Percentiles rank a stretch among this genome's conserved stretches.
Evolutionary conservation across 768 basidiomycete species (phyloP).

Genomic region (Phylloporus scabripes): DNA sequence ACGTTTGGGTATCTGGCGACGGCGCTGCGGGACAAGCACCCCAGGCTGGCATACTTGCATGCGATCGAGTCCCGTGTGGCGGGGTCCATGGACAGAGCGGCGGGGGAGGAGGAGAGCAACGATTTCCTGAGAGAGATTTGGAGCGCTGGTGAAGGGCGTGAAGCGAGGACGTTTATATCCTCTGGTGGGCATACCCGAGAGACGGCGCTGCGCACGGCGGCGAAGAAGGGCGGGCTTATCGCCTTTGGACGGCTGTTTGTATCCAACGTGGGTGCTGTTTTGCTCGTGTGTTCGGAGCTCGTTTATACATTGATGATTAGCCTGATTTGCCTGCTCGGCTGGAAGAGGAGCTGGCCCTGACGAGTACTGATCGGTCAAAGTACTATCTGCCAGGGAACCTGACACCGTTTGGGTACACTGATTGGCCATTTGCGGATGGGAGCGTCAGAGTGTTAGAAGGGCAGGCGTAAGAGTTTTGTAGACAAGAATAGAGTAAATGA

Average conservation of each 20-base stretch:
- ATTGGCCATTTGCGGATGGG: neutral
- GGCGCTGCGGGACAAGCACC: constrained; percentile 14
- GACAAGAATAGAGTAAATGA: no score
- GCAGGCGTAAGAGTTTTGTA: no score
- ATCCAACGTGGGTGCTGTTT: no score
- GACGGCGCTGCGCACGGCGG: no score
- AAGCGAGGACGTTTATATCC: neutral
- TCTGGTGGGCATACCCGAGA: no score
- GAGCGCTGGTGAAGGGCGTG: neutral
- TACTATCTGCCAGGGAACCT: neutral
- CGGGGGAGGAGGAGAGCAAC: constrained; percentile 15
- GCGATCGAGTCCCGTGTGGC: constrained; percentile 29
- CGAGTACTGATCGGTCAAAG: neutral
- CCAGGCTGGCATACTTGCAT: constrained; percentile 34
- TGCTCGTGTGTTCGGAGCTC: no score
- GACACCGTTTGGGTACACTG: neutral
- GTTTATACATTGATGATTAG: no score
- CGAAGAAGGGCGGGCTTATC: no score
- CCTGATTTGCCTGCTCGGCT: neutral
- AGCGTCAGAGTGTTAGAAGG: no score
- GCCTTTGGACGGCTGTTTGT: no score
- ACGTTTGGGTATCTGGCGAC: constrained; percentile 33
- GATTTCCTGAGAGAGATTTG: constrained; percentile 15
- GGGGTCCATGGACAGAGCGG: constrained; percentile 2
- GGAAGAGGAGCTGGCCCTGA: neutral